phyloP scores from a whole-genome alignment of 805 yeast species.

The Saccharomycopsis amapae region DNA sequence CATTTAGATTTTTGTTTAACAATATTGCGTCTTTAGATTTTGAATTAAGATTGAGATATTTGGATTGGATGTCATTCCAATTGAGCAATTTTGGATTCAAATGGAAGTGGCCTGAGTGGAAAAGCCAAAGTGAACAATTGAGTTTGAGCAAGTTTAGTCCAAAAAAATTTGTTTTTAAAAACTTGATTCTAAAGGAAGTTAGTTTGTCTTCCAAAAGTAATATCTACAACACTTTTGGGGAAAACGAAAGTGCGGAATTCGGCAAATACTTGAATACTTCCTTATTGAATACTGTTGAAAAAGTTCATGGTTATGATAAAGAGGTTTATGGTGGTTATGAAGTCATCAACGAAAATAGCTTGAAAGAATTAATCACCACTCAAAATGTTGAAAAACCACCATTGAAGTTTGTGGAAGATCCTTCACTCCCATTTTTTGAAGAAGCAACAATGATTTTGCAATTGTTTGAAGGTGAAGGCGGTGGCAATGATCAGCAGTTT shows the following conservation, averaged over 20 bases:
- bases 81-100: conserved; percentile 89
- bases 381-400: conserved; percentile 26
- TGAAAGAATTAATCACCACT: conserved; percentile 1
- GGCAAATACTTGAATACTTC: conserved; percentile 40
- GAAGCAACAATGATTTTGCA: conserved; percentile 30
- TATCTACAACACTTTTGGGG: conserved; percentile 55
- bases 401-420: conserved; percentile 24
- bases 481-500: conserved; percentile 26
- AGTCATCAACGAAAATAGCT: conserved; percentile 4
- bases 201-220: conserved; percentile 71
- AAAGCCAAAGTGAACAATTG: conserved; percentile 42
- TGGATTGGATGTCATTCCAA: conserved; percentile 92
- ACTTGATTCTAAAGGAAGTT: conserved; percentile 76
- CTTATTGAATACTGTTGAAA: conserved; percentile 29
- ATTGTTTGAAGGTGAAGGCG: conserved; percentile 10
- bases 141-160: conserved; percentile 57
- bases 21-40: conserved; percentile 63
- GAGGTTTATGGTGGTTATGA: conserved; percentile 28
- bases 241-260: conserved; percentile 42
- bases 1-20: conserved; percentile 73
- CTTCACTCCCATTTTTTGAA: conserved; percentile 29
- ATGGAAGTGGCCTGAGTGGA: conserved; percentile 99
- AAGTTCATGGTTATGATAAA: conserved; percentile 33
- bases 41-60: conserved; percentile 62
- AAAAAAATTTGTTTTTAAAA: conserved; percentile 61